phyloP scores from a whole-genome alignment of 805 yeast genomes.

The Starmerella floris region DNA sequence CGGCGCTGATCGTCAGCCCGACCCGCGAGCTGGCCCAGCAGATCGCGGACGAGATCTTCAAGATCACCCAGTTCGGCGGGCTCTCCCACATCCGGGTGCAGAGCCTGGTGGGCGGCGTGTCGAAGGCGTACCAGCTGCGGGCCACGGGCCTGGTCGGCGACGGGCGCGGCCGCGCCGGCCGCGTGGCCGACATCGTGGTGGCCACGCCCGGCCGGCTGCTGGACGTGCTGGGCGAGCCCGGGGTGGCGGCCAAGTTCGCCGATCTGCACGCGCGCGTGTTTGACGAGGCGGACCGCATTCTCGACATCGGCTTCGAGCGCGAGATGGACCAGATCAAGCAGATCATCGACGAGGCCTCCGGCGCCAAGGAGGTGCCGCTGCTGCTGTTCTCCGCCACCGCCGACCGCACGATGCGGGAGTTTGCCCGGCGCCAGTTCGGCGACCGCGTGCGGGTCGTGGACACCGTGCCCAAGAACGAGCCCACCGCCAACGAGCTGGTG shows the following conservation, averaged over 20 bases:
- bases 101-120: slow-evolving; percentile 57
- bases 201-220: slow-evolving; percentile 82
- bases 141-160: slow-evolving; percentile 19
- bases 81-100: slow-evolving; percentile 30
- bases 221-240: slow-evolving; percentile 42
- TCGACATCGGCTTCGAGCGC: slow-evolving; percentile 67
- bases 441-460: slow-evolving; percentile 37
- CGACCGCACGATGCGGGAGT: slow-evolving; percentile 47
- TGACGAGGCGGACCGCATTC: slow-evolving; percentile 84
- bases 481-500: slow-evolving; percentile 67
- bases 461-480: slow-evolving; percentile 59
- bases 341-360: slow-evolving; percentile 41
- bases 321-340: slow-evolving; percentile 34
- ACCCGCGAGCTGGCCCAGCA: slow-evolving; percentile 86
- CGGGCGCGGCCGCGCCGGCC: slow-evolving; percentile 27
- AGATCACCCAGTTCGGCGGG: slow-evolving; percentile 31
- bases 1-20: slow-evolving; percentile 66
- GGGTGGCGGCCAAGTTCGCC: slow-evolving; percentile 35
- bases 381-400: slow-evolving; percentile 82
- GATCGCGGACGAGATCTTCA: slow-evolving; percentile 50
- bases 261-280: slow-evolving; percentile 52
- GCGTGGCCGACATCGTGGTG: slow-evolving; percentile 43
- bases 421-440: slow-evolving; percentile 42
- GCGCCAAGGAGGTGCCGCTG: slow-evolving; percentile 36
- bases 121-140: slow-evolving; percentile 30